phyloP scores from a whole-genome alignment of 495 filamentous ascomycete genomes.

The Penicillium ucsense region DNA sequence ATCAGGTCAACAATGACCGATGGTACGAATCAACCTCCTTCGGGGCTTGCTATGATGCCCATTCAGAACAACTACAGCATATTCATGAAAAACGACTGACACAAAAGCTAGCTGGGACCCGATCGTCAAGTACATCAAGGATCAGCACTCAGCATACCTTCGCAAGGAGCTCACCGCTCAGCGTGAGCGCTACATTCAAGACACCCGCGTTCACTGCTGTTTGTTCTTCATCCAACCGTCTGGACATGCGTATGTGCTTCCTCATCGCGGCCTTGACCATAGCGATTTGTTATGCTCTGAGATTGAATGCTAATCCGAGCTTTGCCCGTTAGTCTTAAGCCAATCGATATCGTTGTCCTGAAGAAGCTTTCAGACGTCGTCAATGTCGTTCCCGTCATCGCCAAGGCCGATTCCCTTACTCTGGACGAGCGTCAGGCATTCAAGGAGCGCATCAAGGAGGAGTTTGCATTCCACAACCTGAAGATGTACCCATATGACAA shows the following conservation, averaged over 20 bases:
- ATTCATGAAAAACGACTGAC: too few species aligned
- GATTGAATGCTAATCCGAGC: background rate
- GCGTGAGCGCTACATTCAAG: constrained; percentile 97
- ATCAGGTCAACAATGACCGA: constrained; percentile 76
- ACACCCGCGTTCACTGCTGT: constrained; percentile 98
- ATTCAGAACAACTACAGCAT: too few species aligned
- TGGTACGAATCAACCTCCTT: constrained; percentile 37
- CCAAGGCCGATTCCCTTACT: constrained; percentile 94
- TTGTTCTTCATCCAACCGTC: constrained; percentile 99
- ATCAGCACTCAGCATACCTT: constrained; percentile 99
- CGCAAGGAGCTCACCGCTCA: constrained; percentile 99
- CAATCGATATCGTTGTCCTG: constrained; percentile 97
- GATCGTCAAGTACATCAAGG: constrained; percentile 99
- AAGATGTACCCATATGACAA: constrained; percentile 99
- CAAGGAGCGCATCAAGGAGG: constrained; percentile 99
- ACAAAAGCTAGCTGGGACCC: constrained; percentile 57
- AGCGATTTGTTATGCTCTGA: background rate
- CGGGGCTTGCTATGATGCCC: too few species aligned
- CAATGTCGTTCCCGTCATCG: constrained; percentile 98
- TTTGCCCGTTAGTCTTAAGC: constrained; percentile 56
- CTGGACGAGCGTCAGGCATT: constrained; percentile 91
- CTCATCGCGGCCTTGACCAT: background rate
- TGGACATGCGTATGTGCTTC: constrained; percentile 66
- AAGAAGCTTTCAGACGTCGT: constrained; percentile 99
- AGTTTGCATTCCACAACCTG: constrained; percentile 98